A percentile compares a stretch with the other conserved stretches of the same genome.
Conservation (phyloP, 108 stramenopile genomes). For the Nitzschia inconspicua region DNA sequence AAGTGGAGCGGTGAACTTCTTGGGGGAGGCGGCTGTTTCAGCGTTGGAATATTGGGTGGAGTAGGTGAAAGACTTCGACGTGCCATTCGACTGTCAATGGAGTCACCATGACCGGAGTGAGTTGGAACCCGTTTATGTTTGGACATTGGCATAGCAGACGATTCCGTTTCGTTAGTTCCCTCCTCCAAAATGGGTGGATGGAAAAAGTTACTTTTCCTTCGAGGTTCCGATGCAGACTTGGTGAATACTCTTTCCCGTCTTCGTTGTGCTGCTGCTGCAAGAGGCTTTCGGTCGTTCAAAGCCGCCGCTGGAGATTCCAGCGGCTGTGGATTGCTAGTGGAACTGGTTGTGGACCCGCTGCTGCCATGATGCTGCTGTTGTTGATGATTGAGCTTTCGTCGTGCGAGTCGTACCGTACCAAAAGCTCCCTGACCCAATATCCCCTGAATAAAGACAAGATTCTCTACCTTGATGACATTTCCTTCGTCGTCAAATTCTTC, state of each 20-base stretch:
- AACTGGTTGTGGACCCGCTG: neutral
- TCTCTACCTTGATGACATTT: conserved; percentile 51
- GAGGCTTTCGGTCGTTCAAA: too few relatives aligned
- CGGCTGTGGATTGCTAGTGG: neutral
- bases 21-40: too few relatives aligned
- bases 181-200: too few relatives aligned
- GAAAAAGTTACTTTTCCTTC: neutral
- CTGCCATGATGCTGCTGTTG: too few relatives aligned
- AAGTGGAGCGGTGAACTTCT: too few relatives aligned
- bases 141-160: too few relatives aligned
- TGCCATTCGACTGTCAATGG: too few relatives aligned
- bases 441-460: conserved; percentile 57
- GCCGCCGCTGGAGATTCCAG: neutral
- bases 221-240: neutral
- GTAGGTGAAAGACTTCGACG: too few relatives aligned
- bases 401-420: conserved; percentile 71
- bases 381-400: conserved; percentile 18
- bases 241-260: neutral
- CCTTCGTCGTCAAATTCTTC: conserved; percentile 55
- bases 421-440: conserved; percentile 69
- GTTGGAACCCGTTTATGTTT: neutral
- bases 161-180: too few relatives aligned
- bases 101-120: neutral
- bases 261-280: neutral
- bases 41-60: too few relatives aligned